Percentiles rank a stretch among this genome's conserved stretches.
phyloP scores from a whole-genome alignment of 306 rosid genomes.

The Vicia faba region DNA sequence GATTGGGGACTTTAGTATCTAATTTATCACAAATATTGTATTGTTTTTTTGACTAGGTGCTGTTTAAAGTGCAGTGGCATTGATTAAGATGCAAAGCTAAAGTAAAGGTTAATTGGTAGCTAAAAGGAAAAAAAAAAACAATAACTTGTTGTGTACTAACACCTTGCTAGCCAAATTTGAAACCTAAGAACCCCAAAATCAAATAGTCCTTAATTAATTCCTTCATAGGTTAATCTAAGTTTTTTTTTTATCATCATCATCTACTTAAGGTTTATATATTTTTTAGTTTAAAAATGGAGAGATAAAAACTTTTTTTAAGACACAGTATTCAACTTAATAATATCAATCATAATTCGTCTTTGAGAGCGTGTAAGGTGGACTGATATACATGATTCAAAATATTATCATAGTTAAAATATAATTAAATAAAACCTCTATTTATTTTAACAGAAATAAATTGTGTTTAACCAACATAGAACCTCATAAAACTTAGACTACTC shows the following conservation, averaged over 20 bases:
- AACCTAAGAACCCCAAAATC: constrained; percentile 41
- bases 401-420: too few relatives aligned
- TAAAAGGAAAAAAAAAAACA: constrained; percentile 36
- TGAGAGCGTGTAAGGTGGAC: too few relatives aligned
- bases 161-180: constrained; percentile 40
- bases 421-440: too few relatives aligned
- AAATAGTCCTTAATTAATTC: constrained; percentile 11
- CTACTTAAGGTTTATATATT: background rate
- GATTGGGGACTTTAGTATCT: constrained; percentile 48
- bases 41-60: constrained; percentile 74
- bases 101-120: constrained; percentile 45
- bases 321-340: too few relatives aligned
- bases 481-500: too few relatives aligned
- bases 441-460: too few relatives aligned
- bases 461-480: too few relatives aligned
- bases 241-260: background rate
- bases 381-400: too few relatives aligned
- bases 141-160: constrained; percentile 21
- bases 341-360: too few relatives aligned
- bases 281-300: too few relatives aligned
- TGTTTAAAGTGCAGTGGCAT: constrained; percentile 67
- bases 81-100: constrained; percentile 88
- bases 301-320: too few relatives aligned
- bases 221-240: background rate
- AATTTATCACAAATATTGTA: constrained; percentile 36